A percentile compares a stretch with the other conserved stretches of the same genome.
Evolutionary conservation across 306 rosid species (phyloP).

Genomic region (Potentilla sterilis): DNA sequence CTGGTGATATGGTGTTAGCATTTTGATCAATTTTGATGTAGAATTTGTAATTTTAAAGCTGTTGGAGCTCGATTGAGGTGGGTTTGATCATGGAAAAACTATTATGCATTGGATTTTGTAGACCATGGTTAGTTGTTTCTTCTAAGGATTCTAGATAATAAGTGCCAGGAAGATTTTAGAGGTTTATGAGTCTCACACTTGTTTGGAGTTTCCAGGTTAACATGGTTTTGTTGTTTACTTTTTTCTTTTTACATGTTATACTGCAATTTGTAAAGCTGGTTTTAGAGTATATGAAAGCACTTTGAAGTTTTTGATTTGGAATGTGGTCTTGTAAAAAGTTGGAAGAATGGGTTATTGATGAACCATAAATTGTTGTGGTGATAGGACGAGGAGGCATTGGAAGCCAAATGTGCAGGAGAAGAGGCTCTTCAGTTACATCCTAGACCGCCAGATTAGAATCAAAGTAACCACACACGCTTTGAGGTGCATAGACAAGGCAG

Average conservation of each 20-base stretch:
- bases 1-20: not conserved
- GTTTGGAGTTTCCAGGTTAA: not conserved
- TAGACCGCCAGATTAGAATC: conserved; percentile 81
- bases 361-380: conserved; percentile 22
- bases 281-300: not conserved
- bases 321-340: conserved; percentile 7
- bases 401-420: conserved; percentile 93
- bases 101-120: not conserved
- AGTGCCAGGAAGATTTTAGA: not conserved
- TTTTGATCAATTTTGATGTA: not conserved
- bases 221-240: not conserved
- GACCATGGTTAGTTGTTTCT: not conserved
- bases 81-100: not conserved
- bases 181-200: not conserved
- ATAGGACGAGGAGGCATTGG: conserved; percentile 84
- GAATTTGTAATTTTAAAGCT: not conserved
- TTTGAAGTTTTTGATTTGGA: conserved; percentile 18
- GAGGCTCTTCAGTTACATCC: conserved; percentile 85
- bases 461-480: conserved; percentile 92
- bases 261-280: not conserved
- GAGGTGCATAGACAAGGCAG: conserved; percentile 89
- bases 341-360: not conserved
- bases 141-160: not conserved
- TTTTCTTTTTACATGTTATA: not conserved
- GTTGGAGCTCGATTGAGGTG: not conserved